phyloP scores from a whole-genome alignment of 768 basidiomycete genomes.

The Calocybe gangraenosa region DNA sequence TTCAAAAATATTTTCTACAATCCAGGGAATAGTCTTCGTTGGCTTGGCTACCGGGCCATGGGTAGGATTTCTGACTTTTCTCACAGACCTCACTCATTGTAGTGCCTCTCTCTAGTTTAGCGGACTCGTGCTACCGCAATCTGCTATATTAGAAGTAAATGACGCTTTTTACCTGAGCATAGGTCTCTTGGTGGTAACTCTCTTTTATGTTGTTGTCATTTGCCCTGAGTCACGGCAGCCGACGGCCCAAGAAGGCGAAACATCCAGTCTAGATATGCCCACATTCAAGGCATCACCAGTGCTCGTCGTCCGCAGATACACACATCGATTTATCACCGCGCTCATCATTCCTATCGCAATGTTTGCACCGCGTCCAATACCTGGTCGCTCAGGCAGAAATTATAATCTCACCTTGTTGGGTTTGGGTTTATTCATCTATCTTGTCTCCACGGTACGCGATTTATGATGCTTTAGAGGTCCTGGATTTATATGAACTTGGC shows the following conservation, averaged over 20 bases:
- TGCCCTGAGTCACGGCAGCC: conserved; percentile 52
- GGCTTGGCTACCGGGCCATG: conserved; percentile 80
- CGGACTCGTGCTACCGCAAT: conserved; percentile 53
- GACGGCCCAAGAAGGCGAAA: conserved; percentile 14
- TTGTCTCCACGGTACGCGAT: conserved; percentile 58
- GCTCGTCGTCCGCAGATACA: conserved; percentile 20
- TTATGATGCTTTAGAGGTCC: background rate
- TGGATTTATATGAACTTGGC: conserved; percentile 4
- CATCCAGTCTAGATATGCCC: conserved; percentile 17
- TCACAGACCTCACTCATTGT: background rate
- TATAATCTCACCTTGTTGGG: conserved; percentile 75
- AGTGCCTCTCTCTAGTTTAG: conserved; percentile 27
- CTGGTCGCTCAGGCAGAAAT: conserved; percentile 44
- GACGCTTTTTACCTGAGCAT: conserved; percentile 42
- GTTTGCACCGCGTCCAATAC: conserved; percentile 56
- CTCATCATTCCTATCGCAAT: conserved; percentile 65
- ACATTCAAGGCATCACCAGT: conserved; percentile 28
- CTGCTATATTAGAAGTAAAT: conserved; percentile 47
- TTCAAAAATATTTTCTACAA: conserved; percentile 53
- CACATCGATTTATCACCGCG: conserved; percentile 30
- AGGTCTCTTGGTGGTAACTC: conserved; percentile 29
- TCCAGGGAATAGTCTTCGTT: conserved; percentile 72
- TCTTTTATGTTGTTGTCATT: conserved; percentile 38
- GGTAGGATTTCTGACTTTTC: conserved; percentile 36
- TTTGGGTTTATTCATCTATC: conserved; percentile 55